Evolutionary conservation across 2,329 filamentous ascomycete genomes (phyloP), one percentile per base, ranked within the genome.

Genomic region (Sclerotiophoma versabilis): DNA sequence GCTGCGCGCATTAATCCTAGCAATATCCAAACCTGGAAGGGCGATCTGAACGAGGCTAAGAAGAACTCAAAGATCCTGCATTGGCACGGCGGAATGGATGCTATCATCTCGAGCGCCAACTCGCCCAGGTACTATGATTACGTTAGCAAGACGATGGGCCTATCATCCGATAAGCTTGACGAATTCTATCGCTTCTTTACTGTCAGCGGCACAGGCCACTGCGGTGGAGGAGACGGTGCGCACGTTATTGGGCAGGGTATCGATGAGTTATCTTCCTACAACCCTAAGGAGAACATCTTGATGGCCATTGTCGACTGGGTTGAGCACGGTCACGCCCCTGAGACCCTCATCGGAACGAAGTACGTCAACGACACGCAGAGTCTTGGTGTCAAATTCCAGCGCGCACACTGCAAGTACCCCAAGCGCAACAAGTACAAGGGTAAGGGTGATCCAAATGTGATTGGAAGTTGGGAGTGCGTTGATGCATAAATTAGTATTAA

Each of bases 121-220:
- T 78, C 75, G 11, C 74, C 76, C 10, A 66, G 77, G 11, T 83
- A 83, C 73, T 83, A 83, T 66, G 70, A 81, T 39, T 73, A 81
- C 38, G 77, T 82, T 4, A 68, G 72, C 3, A n/a, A 66, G 22
- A 80, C 77, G 0, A 80, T 83, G 79, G 58, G 65, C 3, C 61
- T 73, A 0, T 57, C 68, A 0, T 43, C 66, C 1, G 41, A 55
- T 0, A 54, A 75, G 48, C 63, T 81, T 5, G 78, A 81, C 50
- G 62, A 68, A 0, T 81, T 80, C 54, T 79, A 82, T 59, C 77
- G 82, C 41, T 80, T 76, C 67, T 85, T 85, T 73, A 76, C 76
- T 26, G 80, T 80, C 66, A 80, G 66, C 52, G 84, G 83, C 6
- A 81, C 83, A 73, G 73, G 68, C 2, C 83, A 85, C 65, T 85